A percentile compares a stretch with the other conserved stretches of the same genome.
phyloP scores from a whole-genome alignment of 768 basidiomycete genomes.

The Stropharia rugosoannulata region DNA sequence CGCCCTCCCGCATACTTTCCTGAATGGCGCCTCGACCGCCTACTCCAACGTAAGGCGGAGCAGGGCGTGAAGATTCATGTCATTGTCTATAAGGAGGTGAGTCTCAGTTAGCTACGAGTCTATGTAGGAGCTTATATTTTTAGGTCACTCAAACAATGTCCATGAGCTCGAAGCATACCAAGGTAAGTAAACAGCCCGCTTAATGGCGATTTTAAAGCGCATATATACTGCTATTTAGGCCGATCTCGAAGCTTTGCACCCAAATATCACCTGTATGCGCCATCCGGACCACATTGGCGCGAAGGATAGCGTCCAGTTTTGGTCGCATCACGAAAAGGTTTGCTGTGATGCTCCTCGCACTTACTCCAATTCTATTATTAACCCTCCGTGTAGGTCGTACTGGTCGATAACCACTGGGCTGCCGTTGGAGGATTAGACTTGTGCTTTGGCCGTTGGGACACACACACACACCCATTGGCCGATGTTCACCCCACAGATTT shows the following conservation, averaged over 20 bases:
- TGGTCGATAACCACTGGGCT: slow-evolving; percentile 84
- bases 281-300: slow-evolving; percentile 90
- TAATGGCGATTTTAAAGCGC: not conserved
- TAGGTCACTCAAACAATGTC: slow-evolving; percentile 90
- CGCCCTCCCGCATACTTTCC: slow-evolving; percentile 85
- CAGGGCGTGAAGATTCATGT: slow-evolving; percentile 92
- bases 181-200: slow-evolving; percentile 32
- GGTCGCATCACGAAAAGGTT: slow-evolving; percentile 91
- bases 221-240: slow-evolving; percentile 37
- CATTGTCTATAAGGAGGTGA: slow-evolving; percentile 90
- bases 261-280: slow-evolving; percentile 86
- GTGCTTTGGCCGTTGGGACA: slow-evolving; percentile 98
- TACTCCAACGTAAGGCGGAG: slow-evolving; percentile 86
- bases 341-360: not conserved
- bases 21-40: slow-evolving; percentile 85
- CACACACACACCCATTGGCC: slow-evolving; percentile 83
- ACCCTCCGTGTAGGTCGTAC: slow-evolving; percentile 48
- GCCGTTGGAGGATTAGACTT: slow-evolving; percentile 94
- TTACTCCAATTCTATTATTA: not conserved
- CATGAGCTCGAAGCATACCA: slow-evolving; percentile 86
- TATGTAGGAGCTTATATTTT: not conserved
- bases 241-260: slow-evolving; percentile 77
- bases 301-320: slow-evolving; percentile 81
- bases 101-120: not conserved
- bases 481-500: slow-evolving; percentile 93